phyloP scores from a whole-genome alignment of 129 eudicot genomes.

The Kitagawia praeruptora region DNA sequence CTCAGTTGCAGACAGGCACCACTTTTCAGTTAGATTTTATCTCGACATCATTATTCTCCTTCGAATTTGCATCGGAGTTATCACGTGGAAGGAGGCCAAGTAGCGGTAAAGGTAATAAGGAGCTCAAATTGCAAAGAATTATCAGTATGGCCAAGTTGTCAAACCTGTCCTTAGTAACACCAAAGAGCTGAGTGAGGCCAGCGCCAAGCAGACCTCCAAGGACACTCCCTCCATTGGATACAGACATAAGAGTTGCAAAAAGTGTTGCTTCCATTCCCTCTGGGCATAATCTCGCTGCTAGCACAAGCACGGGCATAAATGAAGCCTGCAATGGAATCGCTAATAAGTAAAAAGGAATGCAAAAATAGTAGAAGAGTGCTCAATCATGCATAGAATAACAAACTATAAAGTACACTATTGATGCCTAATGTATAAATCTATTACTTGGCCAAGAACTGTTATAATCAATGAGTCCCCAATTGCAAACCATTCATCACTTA shows the following conservation, averaged over 20 bases:
- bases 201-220: conserved; percentile 91
- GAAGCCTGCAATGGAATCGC: conserved; percentile 56
- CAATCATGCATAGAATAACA: background rate
- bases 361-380: background rate
- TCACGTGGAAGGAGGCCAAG: conserved; percentile 81
- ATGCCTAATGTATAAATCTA: background rate
- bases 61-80: conserved; percentile 29
- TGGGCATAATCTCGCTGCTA: conserved; percentile 92
- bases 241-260: conserved; percentile 92
- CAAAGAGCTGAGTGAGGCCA: conserved; percentile 71
- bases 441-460: conserved; percentile 95
- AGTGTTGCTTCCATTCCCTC: conserved; percentile 97
- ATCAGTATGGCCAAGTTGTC: conserved; percentile 66
- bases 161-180: conserved; percentile 75
- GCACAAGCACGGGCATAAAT: conserved; percentile 93
- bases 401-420: background rate
- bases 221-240: conserved; percentile 84
- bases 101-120: conserved; percentile 79
- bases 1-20: background rate
- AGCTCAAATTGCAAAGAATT: conserved; percentile 80
- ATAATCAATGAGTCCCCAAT: conserved; percentile 85
- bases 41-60: conserved; percentile 42
- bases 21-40: conserved; percentile 42
- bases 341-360: background rate
- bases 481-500: conserved; percentile 98